phyloP scores from a whole-genome alignment of 2,329 filamentous ascomycete genomes.

The Zymoseptoria brevis region DNA sequence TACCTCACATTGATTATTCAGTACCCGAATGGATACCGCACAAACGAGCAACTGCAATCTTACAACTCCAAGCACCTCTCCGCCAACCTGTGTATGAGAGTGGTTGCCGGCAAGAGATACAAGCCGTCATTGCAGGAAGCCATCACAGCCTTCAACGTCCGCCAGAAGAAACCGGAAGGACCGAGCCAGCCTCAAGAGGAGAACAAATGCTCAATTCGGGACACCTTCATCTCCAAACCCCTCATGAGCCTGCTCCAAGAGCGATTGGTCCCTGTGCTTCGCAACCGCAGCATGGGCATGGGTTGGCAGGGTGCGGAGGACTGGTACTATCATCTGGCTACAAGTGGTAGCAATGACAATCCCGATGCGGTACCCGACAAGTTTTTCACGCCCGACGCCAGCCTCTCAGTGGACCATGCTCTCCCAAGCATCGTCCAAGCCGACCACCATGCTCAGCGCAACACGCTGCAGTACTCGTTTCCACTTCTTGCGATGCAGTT shows the following conservation, averaged over 20 bases:
- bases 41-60: constrained; percentile 47
- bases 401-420: constrained; percentile 19
- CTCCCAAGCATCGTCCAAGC: constrained; percentile 41
- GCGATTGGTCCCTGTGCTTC: constrained; percentile 55
- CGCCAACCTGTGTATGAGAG: constrained; percentile 49
- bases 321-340: constrained; percentile 38
- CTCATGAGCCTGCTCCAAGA: constrained; percentile 61
- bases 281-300: constrained; percentile 48
- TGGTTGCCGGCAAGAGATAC: constrained; percentile 64
- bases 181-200: constrained; percentile 23
- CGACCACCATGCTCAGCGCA: constrained; percentile 40
- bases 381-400: constrained; percentile 29
- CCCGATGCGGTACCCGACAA: constrained; percentile 29
- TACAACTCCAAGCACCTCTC: constrained; percentile 30
- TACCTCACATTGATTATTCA: constrained; percentile 68
- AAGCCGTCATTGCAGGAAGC: constrained; percentile 58
- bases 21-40: constrained; percentile 55
- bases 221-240: constrained; percentile 64
- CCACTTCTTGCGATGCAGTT: constrained; percentile 64
- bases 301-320: constrained; percentile 62
- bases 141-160: constrained; percentile 43
- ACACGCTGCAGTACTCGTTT: constrained; percentile 36
- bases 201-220: constrained; percentile 35
- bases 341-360: constrained; percentile 20
- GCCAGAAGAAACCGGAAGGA: constrained; percentile 15